A percentile compares a stretch with the other conserved stretches of the same genome.
Conservation (phyloP, 371 early-diverging fungal species). For the Lichtheimia hyalospora region DNA sequence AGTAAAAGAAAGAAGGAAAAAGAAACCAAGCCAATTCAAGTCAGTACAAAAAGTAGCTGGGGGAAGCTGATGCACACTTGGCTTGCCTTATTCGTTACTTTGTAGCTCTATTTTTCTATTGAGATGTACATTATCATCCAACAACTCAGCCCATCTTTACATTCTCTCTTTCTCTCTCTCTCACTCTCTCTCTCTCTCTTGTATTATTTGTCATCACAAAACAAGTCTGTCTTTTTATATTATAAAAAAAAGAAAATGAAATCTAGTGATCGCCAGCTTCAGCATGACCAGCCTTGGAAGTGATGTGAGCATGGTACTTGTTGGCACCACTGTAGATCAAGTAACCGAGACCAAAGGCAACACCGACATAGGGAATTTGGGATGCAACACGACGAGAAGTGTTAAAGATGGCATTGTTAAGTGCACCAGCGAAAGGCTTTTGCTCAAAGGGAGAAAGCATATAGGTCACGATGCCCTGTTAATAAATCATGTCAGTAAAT, state of each 20-base stretch:
- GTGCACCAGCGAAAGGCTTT: slow-evolving; percentile 73
- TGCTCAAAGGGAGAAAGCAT: slow-evolving; percentile 79
- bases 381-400: slow-evolving; percentile 72
- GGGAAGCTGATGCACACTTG: no score
- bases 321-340: slow-evolving; percentile 63
- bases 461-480: slow-evolving; percentile 73
- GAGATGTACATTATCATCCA: no score
- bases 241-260: not conserved
- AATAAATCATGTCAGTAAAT: slow-evolving; percentile 1
- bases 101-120: no score
- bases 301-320: slow-evolving; percentile 62
- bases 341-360: slow-evolving; percentile 66
- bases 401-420: slow-evolving; percentile 77
- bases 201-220: not conserved
- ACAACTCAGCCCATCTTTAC: no score
- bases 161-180: no score
- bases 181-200: no score
- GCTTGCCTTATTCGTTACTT: no score
- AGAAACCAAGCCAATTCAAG: no score
- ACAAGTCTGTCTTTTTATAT: no score
- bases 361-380: slow-evolving; percentile 74
- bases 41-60: no score
- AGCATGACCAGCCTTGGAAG: slow-evolving; percentile 74
- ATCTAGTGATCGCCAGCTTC: slow-evolving; percentile 30
- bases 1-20: no score